Conservation (phyloP, 805 yeast genomes). For the Kodamaea neixiangensis region DNA sequence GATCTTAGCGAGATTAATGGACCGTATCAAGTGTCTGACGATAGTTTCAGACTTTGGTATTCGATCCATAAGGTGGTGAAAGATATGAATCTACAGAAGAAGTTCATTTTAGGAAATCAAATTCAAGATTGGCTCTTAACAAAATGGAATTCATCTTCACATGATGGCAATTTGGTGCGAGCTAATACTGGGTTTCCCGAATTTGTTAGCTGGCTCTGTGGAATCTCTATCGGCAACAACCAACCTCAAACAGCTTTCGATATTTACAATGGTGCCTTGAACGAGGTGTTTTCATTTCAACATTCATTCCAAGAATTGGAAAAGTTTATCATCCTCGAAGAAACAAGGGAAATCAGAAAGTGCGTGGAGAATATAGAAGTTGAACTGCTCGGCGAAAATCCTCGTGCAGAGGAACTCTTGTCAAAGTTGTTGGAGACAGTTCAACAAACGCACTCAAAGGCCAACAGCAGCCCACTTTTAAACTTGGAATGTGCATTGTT, state of each 20-base stretch:
- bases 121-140: constrained; percentile 53
- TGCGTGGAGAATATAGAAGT: background rate
- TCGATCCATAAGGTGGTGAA: constrained; percentile 38
- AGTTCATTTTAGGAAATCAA: constrained; percentile 24
- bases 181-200: constrained; percentile 27
- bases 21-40: constrained; percentile 49
- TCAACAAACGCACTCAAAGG: background rate
- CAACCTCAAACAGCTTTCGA: background rate
- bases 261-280: constrained; percentile 11
- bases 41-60: constrained; percentile 58
- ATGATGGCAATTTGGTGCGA: constrained; percentile 40
- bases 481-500: constrained; percentile 13
- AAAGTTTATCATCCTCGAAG: constrained; percentile 12
- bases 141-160: constrained; percentile 48
- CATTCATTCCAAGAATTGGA: constrained; percentile 5
- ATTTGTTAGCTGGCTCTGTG: constrained; percentile 50
- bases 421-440: constrained; percentile 12
- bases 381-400: constrained; percentile 9
- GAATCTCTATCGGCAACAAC: constrained; percentile 12
- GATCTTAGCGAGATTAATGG: constrained; percentile 64
- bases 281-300: constrained; percentile 11
- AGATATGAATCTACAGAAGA: constrained; percentile 29
- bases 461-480: constrained; percentile 2
- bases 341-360: background rate
- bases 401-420: constrained; percentile 9